Evolutionary conservation across 495 filamentous ascomycete species (phyloP), one percentile per base, ranked within the genome.

Genomic region (Penicillium silybi): DNA sequence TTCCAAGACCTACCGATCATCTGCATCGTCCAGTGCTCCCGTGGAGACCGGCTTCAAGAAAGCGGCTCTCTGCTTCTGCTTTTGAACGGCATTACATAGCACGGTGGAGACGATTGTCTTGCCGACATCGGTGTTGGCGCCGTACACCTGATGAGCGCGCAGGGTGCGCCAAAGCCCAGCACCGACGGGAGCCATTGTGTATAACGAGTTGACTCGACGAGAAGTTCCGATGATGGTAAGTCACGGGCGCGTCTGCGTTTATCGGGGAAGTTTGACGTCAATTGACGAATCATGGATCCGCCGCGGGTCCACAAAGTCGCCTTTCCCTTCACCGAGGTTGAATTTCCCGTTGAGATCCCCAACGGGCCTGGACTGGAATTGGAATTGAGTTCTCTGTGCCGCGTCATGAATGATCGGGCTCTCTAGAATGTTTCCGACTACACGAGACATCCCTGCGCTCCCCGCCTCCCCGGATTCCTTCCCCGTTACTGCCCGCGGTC

Each of bases 11-110:
- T 73, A 88, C 84, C 66, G 63, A 54, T 85, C 80, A 65, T 91
- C 88, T 5, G 86, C 83, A 32, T 89, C 85, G 44, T 78, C 71
- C 42, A 72, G 54, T 16, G 85, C 74, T 1, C 88, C 88, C 0
- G 87, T 90, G 1, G 86, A 90, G 6, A 92, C 80, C 1, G 88
- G 88, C 56, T 92, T 92, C 10, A 92, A 58, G 63, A 86, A 91
- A 16, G 73, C 75, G 0, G 82, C 75, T 15, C 74, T 67, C 47
- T 80, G 75, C 27, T 71, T 63, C 20, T 69, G 69, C 49, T 67
- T 65, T 29, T 64, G 71, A 10, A 85, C 66, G 1, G 85, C 78
- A 58, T 78, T 83, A 63, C 82, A 85, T 15, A 92, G 75, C 29
- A 89, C 63, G 0, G 86, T 88, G 1, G 85, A 85, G 40, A 87